Base-by-base conservation (phyloP, 345 rosid species). In the Balakata baccata region DNA sequence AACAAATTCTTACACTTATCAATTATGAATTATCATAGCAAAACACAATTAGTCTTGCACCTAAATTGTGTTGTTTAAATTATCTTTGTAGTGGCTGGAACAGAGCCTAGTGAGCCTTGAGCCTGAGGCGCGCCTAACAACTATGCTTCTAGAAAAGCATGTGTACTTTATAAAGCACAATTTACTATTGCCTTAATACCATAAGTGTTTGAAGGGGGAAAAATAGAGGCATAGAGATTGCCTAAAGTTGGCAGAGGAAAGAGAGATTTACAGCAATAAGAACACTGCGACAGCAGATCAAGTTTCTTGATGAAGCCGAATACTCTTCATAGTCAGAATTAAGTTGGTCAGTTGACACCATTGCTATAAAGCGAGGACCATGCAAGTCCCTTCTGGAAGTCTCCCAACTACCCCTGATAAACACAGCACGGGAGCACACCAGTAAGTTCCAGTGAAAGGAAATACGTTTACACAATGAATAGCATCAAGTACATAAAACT, bases 391-490 rank as follows among this genome's bases (percentile, higher is more conserved):
- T 84, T 83, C 84, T 84, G 39, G 93, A 87, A 8, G 85, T 81
- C 68, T 88, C 94, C 97, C 97, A 89, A 73, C 87, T 93, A 65
- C 95, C 95, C 73, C 95, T 86, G 78, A 68, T 52, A 59, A 39
- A 69, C 22, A 25, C 34, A 78, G 13, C 34, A 58, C 3, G 1
- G 38, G 11, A 65, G 52, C 13, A 67, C 43, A 37, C 47, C 38
- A 5, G 46, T 63, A 50, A 67, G 60, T 38, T 45, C 1, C 11
- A 22, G 2, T 6, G 50, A 14, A 43, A 41, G 41, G 0, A 23
- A 49, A 67, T 8, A 47, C 37, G 39, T 18, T 7, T 14, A 41
- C 38, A 49, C 18, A 20, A 37, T 13, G 12, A 23, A n/a, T 37
- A n/a, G 10, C 7, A 67, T 49, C 9, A 46, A 23, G 22, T 18